Evolutionary conservation across 2,329 filamentous ascomycete species (phyloP), one percentile per base, ranked within the genome.

Genomic region (Botrytis squamosa): DNA sequence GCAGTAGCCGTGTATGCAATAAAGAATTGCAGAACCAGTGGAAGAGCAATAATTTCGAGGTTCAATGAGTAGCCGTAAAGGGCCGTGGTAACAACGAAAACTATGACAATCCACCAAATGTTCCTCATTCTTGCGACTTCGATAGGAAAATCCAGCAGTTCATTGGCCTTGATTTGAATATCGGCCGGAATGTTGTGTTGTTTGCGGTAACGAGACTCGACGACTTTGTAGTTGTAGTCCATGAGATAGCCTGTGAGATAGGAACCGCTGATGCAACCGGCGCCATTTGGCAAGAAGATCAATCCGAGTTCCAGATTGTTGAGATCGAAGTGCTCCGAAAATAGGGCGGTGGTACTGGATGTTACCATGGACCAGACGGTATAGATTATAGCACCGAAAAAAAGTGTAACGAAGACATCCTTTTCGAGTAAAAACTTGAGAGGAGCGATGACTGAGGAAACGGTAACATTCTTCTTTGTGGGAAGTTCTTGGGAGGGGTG

Each of bases 331-430:
- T 77, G 78, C n/a, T 70, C 62, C 75, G 83, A 79, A 71, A 86
- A 84, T 5, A 84, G 70, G 1, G 80, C 80, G 10, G 76, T 75
- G 1, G 84, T 86, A 20, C 81, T 84, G 2, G 84, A 69, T 22
- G 64, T 73, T 14, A 73, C 70, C 49, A 64, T 73, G 9, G 44
- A 60, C 73, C 64, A 72, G 12, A 73, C 57, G 12, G 63, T 62
- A 33, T 69, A 74, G 38, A 69, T 36, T 5, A 69, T 46, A 20
- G 73, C 62, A 40, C 64, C 63, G 46, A 73, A 68, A 16, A 36
- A 83, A 73, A 22, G 85, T 84, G 72, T 83, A 82, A 74, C 84
- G 73, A 52, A 84, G 22, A 86, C 83, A 70, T 87, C 85, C 74
- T 85, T 85, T 73, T 87, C 83, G 12, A 77, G 75, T 4, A 87